Base-by-base conservation (phyloP, 108 stramenopile species). In the Nitzschia inconspicua region DNA sequence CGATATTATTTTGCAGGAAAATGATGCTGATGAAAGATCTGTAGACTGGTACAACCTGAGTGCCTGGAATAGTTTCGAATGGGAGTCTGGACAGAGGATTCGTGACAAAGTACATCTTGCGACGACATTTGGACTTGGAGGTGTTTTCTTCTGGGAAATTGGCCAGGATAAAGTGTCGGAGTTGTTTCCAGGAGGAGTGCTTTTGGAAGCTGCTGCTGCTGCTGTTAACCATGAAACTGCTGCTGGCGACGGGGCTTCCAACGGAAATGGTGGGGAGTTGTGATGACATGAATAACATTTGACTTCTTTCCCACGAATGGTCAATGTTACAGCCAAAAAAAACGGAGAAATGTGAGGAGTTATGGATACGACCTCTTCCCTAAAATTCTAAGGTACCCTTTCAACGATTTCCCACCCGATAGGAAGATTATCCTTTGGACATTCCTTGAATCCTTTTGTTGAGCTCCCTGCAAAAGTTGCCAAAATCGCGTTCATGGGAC, bases 131-230 rank as follows among this genome's bases (percentile, higher is more conserved):
- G 56, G 65, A 2, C 53, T 83, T 16, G 78, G 62, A 3, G 88
- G 88, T 30, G 49, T 90, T 22, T 86, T 86, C 67, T 40, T 86
- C 32, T 90, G 88, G 88, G 88, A 90, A 53, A 36, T 90, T 8
- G 88, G 88, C 0, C 84, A 85, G 55, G 88, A 89, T 51, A 84
- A 82, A 44, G 60, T 66, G 22, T n/a, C 53, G 20, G 34, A 56
- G 32, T 62, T 47, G 7, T n/a, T 60, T 26, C 70, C 58, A 0
- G 20, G 41, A 5, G 78, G 76, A 16, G 76, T 71, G 9, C 37
- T 83, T 43, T 39, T 83, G 30, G 62, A 73, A 44, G 67, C 62
- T 46, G 69, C 73, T 19, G 61, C 70, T 25, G 13, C 60, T 16
- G 1, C 65, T 40, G 37, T 46, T n/a, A n/a, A n/a, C n/a, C n/a